These are phyloP conservation scores for Triticum timopheevii DNA, from an alignment of 176 grass and related monocot species.

Conservation along the genomic window DNA sequence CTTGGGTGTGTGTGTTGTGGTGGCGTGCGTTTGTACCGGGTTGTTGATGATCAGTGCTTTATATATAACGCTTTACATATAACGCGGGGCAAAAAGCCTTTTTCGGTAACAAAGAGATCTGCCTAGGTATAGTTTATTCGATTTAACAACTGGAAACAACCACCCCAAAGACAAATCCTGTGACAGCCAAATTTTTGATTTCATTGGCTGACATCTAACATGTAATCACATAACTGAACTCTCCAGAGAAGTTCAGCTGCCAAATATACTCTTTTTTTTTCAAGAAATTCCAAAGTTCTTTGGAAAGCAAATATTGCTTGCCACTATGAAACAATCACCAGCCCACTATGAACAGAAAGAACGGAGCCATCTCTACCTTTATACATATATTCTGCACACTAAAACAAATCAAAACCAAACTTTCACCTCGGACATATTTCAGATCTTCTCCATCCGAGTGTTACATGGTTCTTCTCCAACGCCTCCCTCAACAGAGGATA, in stretches of 20 bases:
- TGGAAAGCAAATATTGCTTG: conserved; percentile 35
- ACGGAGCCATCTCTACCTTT: too few species aligned
- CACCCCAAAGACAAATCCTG: background rate
- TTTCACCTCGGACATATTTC: background rate
- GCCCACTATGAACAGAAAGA: conserved; percentile 23
- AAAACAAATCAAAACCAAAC: conserved; percentile 6
- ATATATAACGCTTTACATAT: too few species aligned
- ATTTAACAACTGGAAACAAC: background rate
- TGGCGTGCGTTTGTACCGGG: too few species aligned
- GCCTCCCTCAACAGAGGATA: conserved; percentile 54
- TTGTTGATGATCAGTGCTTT: too few species aligned
- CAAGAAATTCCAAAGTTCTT: background rate
- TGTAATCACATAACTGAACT: background rate
- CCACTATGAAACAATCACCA: background rate
- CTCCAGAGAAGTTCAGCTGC: background rate
- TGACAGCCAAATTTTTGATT: background rate
- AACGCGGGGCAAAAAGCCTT: too few species aligned
- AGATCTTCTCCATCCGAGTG: background rate
- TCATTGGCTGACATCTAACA: background rate
- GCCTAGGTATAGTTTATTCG: too few species aligned
- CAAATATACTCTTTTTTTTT: too few species aligned
- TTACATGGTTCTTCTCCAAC: background rate
- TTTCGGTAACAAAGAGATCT: too few species aligned
- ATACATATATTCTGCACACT: too few species aligned
- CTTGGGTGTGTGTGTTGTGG: too few species aligned